These are phyloP conservation scores for Sugiyamaella qingdaonensis DNA, from an alignment of 805 yeast species.

Conservation along the genomic window DNA sequence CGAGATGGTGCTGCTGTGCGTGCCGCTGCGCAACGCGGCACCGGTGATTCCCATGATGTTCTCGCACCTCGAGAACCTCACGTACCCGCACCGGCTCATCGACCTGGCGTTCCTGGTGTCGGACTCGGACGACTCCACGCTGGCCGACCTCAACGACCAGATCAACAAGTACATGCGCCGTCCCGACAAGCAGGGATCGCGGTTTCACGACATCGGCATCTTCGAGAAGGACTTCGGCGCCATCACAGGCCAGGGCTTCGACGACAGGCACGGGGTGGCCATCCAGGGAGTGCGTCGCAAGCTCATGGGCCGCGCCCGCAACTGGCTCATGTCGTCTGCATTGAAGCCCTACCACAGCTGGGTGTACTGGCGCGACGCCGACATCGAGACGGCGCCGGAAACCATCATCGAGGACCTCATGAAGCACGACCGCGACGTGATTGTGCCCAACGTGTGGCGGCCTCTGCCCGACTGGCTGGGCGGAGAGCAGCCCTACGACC, in stretches of 20 bases:
- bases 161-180: slow-evolving; percentile 35
- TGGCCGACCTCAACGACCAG: slow-evolving; percentile 53
- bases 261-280: slow-evolving; percentile 93
- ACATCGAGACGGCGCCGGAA: slow-evolving; percentile 87
- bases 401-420: slow-evolving; percentile 87
- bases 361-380: slow-evolving; percentile 99
- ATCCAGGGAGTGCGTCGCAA: slow-evolving; percentile 97
- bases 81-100: slow-evolving; percentile 74
- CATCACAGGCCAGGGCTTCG: slow-evolving; percentile 86
- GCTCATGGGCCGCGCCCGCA: slow-evolving; percentile 93
- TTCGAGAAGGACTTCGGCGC: slow-evolving; percentile 93
- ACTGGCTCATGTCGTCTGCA: slow-evolving; percentile 88
- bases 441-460: slow-evolving; percentile 97
- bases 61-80: slow-evolving; percentile 67
- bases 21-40: slow-evolving; percentile 88
- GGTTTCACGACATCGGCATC: slow-evolving; percentile 58
- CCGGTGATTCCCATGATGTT: slow-evolving; percentile 83
- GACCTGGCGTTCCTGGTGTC: slow-evolving; percentile 79
- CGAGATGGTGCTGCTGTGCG: slow-evolving; percentile 76
- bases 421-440: slow-evolving; percentile 89
- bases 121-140: slow-evolving; percentile 82
- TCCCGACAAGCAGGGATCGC: neutral
- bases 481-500: slow-evolving; percentile 89
- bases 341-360: slow-evolving; percentile 91
- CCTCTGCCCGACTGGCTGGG: slow-evolving; percentile 92